A percentile compares a stretch with the other conserved stretches of the same genome.
Conservation (phyloP, 2,329 filamentous ascomycete genomes). For the Coniochaeta sp. region DNA sequence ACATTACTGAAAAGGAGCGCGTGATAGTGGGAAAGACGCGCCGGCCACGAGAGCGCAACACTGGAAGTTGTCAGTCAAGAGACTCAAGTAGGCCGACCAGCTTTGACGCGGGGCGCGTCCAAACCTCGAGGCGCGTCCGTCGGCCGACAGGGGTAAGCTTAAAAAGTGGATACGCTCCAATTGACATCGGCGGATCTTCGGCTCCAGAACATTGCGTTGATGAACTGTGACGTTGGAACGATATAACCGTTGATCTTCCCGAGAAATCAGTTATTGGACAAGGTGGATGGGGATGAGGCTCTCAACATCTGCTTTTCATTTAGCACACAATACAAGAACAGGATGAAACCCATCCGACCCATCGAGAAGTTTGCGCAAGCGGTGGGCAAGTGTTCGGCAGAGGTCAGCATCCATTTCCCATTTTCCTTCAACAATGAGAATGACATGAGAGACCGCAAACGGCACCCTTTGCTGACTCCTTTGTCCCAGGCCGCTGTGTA, state of each 20-base stretch:
- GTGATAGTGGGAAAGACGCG: not conserved
- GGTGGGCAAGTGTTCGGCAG: constrained; percentile 46
- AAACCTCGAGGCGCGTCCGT: not conserved
- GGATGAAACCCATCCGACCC: constrained; percentile 35
- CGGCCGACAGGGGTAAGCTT: not conserved
- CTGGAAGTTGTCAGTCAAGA: not conserved
- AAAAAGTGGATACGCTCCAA: too few species aligned
- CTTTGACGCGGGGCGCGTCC: not conserved
- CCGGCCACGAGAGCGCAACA: not conserved
- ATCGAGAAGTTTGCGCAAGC: constrained; percentile 49
- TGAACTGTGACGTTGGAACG: too few species aligned
- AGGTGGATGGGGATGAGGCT: too few species aligned
- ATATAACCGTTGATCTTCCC: too few species aligned
- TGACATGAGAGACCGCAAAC: not conserved
- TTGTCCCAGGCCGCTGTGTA: constrained; percentile 66
- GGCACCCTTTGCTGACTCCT: constrained; percentile 1
- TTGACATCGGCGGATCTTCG: too few species aligned
- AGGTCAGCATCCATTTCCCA: constrained; percentile 36
- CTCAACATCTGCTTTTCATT: too few species aligned
- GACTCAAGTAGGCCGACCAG: not conserved
- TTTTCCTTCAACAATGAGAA: not conserved
- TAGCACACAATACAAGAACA: not conserved
- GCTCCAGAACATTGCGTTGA: too few species aligned
- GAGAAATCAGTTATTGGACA: too few species aligned
- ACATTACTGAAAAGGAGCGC: not conserved